Percentiles rank a stretch among this genome's conserved stretches.
Evolutionary conservation across 164 flowering plant genomes (phyloP).

Genomic region (Protea cynaroides): DNA sequence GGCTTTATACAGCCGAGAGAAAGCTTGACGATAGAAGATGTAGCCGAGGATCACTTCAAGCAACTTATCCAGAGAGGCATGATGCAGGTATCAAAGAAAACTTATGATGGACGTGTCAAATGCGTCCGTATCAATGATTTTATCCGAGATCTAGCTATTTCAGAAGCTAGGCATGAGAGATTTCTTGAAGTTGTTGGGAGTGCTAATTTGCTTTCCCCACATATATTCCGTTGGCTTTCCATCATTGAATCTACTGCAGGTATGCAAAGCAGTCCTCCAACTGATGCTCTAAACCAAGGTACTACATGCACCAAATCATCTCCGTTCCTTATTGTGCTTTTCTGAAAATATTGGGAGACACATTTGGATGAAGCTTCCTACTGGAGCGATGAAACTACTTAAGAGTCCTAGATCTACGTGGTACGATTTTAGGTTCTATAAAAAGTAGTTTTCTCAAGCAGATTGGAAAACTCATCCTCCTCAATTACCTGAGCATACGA

Average conservation of each 20-base stretch:
- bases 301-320: background rate
- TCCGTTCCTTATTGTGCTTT: background rate
- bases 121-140: background rate
- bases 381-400: conserved; percentile 5
- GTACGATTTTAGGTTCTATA: background rate
- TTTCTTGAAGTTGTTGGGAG: background rate
- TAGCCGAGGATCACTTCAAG: background rate
- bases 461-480: conserved; percentile 6
- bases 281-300: background rate
- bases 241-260: background rate
- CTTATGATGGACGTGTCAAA: background rate
- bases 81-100: background rate
- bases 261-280: background rate
- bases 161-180: background rate
- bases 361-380: background rate
- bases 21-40: background rate
- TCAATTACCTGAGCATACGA: conserved; percentile 11
- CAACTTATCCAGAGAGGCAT: background rate
- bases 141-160: background rate
- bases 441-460: background rate
- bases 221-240: background rate
- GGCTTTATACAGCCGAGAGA: background rate
- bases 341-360: too few relatives aligned
- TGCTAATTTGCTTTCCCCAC: background rate
- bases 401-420: conserved; percentile 14